Percentiles rank a stretch among this genome's conserved stretches.
phyloP scores from a whole-genome alignment of 345 rosid genomes.

The Linum tenue region DNA sequence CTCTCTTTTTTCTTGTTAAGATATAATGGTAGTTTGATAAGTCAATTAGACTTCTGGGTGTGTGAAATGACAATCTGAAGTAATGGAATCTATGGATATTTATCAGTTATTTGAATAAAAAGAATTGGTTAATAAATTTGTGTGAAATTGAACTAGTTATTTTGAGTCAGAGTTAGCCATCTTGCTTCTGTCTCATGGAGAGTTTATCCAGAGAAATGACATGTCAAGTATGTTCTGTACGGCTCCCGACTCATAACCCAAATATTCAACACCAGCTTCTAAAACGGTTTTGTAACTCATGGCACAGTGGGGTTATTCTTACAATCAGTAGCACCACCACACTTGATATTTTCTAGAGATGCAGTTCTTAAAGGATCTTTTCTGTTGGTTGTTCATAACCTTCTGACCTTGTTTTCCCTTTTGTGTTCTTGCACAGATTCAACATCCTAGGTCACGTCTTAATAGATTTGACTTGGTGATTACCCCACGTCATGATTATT shows the following conservation, averaged over 20 bases:
- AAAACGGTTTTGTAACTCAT: not conserved
- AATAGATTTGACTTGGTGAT: conserved; percentile 91
- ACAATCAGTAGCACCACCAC: not conserved
- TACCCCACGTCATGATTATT: conserved; percentile 86
- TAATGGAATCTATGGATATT: not conserved
- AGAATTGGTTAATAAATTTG: not conserved
- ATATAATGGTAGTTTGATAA: not conserved
- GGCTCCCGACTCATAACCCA: not conserved
- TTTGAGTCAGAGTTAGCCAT: not conserved
- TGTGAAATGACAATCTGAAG: no score
- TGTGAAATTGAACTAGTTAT: not conserved
- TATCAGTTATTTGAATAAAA: not conserved
- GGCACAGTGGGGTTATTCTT: not conserved
- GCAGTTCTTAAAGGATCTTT: not conserved
- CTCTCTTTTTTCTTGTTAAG: not conserved
- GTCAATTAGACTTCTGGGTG: not conserved
- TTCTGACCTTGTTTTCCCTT: not conserved
- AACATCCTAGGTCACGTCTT: conserved; percentile 83
- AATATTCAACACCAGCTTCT: not conserved
- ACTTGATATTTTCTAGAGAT: not conserved
- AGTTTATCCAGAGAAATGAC: not conserved
- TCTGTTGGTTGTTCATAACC: not conserved
- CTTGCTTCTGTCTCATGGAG: not conserved
- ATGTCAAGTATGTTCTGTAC: not conserved
- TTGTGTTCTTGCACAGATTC: conserved; percentile 48